Evolutionary conservation across 495 filamentous ascomycete species (phyloP).

Genomic region (Aspergillus mulundensis): DNA sequence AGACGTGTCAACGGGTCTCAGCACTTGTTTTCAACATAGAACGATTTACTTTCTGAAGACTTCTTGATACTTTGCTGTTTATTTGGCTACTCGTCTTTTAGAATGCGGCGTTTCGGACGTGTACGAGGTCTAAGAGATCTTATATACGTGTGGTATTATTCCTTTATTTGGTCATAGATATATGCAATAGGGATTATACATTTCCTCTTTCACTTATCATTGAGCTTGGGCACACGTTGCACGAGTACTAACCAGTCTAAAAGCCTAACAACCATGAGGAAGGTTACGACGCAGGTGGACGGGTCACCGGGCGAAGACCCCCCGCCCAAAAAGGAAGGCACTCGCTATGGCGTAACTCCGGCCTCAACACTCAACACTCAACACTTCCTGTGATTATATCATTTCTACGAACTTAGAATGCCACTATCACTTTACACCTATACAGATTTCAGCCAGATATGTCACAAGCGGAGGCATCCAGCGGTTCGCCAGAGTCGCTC

Average conservation of each 20-base stretch:
- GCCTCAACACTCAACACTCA: neutral
- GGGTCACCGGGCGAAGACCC: no score
- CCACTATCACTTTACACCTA: neutral
- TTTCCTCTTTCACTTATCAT: neutral
- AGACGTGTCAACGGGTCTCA: neutral
- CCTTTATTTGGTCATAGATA: constrained; percentile 9
- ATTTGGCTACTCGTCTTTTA: neutral
- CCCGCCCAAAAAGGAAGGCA: neutral
- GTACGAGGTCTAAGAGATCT: neutral
- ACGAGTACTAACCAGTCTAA: no score
- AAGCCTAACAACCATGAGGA: no score
- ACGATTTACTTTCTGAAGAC: neutral
- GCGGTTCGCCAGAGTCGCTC: neutral
- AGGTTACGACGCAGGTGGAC: no score
- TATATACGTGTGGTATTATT: neutral
- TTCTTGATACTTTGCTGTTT: neutral
- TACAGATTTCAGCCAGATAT: neutral
- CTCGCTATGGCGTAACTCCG: neutral
- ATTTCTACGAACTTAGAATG: neutral
- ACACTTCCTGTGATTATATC: neutral
- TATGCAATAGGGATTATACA: constrained; percentile 7
- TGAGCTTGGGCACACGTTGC: no score
- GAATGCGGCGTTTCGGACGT: constrained; percentile 3
- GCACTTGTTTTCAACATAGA: neutral
- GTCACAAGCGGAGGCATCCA: neutral